Evolutionary conservation across 768 basidiomycete genomes (phyloP).

Genomic region (Macrolepiota dolichaula): DNA sequence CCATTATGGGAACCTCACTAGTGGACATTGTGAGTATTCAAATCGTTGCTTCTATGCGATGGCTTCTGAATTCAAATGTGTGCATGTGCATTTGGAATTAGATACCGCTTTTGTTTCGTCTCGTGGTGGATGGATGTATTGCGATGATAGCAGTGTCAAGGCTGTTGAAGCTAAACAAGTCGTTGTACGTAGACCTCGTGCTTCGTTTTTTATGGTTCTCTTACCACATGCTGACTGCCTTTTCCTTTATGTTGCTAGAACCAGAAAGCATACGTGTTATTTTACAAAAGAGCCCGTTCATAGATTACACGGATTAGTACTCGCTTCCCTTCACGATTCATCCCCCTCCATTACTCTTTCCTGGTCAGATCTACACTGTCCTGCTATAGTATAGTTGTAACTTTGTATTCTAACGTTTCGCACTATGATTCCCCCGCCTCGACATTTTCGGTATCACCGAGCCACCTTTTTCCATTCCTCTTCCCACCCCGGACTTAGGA

Average conservation of each 20-base stretch:
- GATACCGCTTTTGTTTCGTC: conserved; percentile 93
- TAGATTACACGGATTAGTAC: conserved; percentile 30
- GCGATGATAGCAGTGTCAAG: conserved; percentile 89
- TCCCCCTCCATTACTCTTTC: neutral
- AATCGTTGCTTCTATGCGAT: conserved; percentile 13
- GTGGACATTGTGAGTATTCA: conserved; percentile 82
- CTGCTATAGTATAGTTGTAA: conserved; percentile 14
- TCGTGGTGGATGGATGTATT: conserved; percentile 86
- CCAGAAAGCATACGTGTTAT: conserved; percentile 76
- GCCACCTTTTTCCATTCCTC: neutral
- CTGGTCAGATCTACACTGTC: conserved; percentile 10
- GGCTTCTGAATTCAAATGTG: neutral
- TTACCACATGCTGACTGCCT: conserved; percentile 8
- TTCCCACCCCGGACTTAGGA: neutral
- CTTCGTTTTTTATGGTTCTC: neutral
- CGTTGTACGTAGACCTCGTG: conserved; percentile 52
- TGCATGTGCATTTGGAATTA: conserved; percentile 26
- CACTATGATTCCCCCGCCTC: conserved; percentile 17
- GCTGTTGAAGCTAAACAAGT: conserved; percentile 75
- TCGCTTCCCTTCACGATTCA: too few relatives aligned
- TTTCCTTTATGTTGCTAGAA: conserved; percentile 24
- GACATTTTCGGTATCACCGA: neutral
- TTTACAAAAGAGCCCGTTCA: conserved; percentile 64
- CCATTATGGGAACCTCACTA: conserved; percentile 90
- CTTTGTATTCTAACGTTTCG: conserved; percentile 29